Conservation (phyloP, 2,329 filamentous ascomycete species). For the Hypoxylon sp. region DNA sequence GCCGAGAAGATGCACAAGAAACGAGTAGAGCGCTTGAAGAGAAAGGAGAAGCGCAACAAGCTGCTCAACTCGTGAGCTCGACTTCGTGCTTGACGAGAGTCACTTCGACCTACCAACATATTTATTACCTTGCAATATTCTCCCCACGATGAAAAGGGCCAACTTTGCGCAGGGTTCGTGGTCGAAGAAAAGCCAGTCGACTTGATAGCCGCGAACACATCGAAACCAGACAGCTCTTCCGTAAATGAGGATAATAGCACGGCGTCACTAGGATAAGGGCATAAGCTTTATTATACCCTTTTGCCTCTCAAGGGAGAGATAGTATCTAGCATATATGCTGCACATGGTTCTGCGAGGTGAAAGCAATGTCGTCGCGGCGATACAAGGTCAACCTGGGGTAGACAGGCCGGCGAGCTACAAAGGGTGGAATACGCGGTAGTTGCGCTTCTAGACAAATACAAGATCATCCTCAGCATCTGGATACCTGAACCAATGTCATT, state of each 20-base stretch:
- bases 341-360: not conserved
- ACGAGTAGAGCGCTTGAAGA: conserved; percentile 89
- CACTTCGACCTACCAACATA: no score
- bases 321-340: not conserved
- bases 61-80: conserved; percentile 68
- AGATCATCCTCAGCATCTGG: not conserved
- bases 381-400: not conserved
- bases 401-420: not conserved
- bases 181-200: not conserved
- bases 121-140: not conserved
- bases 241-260: not conserved
- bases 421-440: not conserved
- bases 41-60: conserved; percentile 96
- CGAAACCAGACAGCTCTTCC: not conserved
- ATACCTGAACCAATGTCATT: not conserved
- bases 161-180: not conserved
- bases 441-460: no score
- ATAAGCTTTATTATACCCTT: not conserved
- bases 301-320: conserved; percentile 7
- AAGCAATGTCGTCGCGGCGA: not conserved
- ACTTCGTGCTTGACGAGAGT: not conserved
- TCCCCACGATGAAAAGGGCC: not conserved
- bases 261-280: not conserved
- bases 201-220: not conserved
- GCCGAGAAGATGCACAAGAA: conserved; percentile 98